phyloP scores from a whole-genome alignment of 495 filamentous ascomycete genomes.

The Podospora sp. region DNA sequence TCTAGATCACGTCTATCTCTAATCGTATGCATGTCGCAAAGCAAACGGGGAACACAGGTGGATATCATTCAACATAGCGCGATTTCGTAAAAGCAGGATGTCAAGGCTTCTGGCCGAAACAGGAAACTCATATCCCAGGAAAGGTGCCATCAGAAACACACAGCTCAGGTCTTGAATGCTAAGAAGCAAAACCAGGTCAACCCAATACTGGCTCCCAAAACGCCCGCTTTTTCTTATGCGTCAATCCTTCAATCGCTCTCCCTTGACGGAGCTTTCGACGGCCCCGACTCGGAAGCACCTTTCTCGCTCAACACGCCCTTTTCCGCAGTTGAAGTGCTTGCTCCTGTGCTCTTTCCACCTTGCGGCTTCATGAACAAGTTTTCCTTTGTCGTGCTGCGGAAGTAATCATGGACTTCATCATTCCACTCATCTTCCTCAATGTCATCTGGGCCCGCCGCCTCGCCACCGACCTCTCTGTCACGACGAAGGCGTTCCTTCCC shows the following conservation, averaged over 20 bases:
- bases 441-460: slow-evolving; percentile 27
- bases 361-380: slow-evolving; percentile 10
- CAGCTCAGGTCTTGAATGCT: neutral
- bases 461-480: slow-evolving; percentile 30
- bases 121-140: neutral
- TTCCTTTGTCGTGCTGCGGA: slow-evolving; percentile 32
- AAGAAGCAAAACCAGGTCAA: neutral
- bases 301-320: slow-evolving; percentile 10
- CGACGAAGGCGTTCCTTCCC: slow-evolving; percentile 35
- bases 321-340: neutral
- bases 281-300: neutral
- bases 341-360: neutral
- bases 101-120: neutral
- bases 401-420: slow-evolving; percentile 47
- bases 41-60: neutral
- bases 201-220: neutral
- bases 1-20: neutral
- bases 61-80: neutral
- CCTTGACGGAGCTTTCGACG: neutral
- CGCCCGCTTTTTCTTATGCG: neutral
- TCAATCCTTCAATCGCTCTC: neutral
- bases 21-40: neutral
- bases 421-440: slow-evolving; percentile 46
- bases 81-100: neutral
- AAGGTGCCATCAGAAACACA: neutral